These are phyloP conservation scores for Mucor irregularis DNA, from an alignment of 371 early-diverging fungal genomes.

Conservation along the genomic window DNA sequence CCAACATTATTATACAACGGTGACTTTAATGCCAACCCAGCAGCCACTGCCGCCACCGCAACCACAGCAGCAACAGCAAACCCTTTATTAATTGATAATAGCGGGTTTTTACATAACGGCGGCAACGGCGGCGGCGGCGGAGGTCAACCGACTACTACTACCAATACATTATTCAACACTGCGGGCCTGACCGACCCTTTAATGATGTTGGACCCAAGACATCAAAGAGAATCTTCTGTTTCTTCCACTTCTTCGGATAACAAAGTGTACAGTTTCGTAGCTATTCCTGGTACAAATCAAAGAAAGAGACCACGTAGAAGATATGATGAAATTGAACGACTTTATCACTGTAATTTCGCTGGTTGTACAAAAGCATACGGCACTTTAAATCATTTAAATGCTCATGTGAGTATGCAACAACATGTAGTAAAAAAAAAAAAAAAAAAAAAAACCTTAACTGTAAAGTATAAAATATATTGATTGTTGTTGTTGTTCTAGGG, in stretches of 20 bases:
- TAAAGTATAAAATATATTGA: background rate
- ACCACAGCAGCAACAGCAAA: constrained; percentile 6
- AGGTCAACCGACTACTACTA: background rate
- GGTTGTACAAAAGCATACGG: constrained; percentile 74
- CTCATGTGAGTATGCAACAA: constrained; percentile 75
- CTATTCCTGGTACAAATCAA: constrained; percentile 61
- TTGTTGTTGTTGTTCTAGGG: constrained; percentile 22
- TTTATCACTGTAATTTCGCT: constrained; percentile 66
- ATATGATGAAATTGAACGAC: constrained; percentile 73
- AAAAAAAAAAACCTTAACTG: too few relatives aligned
- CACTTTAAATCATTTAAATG: constrained; percentile 74
- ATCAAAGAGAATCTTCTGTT: constrained; percentile 32
- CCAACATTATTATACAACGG: background rate
- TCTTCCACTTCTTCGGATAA: constrained; percentile 35
- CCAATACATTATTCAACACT: background rate
- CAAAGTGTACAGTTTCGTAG: constrained; percentile 66
- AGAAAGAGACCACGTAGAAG: constrained; percentile 69
- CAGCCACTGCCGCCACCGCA: background rate
- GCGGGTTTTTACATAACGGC: too few relatives aligned
- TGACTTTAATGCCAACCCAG: background rate
- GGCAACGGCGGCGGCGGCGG: constrained; percentile 11
- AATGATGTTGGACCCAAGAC: background rate
- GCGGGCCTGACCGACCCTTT: constrained; percentile 12
- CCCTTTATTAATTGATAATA: constrained; percentile 3
- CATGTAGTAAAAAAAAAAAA: too few relatives aligned